Conservation (phyloP, 805 yeast genomes). For the Yamadazyma sp. region DNA sequence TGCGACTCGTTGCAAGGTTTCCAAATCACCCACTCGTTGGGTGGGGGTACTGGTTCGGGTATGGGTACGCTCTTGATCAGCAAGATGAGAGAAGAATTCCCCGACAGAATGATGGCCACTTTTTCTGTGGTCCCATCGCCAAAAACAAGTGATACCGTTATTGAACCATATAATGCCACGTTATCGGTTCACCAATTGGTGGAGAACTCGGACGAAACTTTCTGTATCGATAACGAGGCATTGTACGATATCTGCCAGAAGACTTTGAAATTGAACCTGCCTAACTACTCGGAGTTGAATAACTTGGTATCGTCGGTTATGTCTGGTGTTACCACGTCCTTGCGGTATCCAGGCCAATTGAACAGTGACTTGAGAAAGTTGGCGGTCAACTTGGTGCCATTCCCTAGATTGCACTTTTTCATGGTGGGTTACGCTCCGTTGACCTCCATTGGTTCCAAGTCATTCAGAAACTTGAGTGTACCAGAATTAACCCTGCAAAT, state of each 20-base stretch:
- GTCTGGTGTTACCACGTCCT: constrained; percentile 93
- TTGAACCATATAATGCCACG: constrained; percentile 93
- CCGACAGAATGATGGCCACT: constrained; percentile 95
- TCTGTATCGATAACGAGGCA: constrained; percentile 94
- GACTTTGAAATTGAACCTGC: constrained; percentile 78
- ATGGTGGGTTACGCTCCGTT: constrained; percentile 95
- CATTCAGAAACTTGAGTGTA: constrained; percentile 81
- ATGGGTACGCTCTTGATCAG: constrained; percentile 88
- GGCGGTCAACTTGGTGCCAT: constrained; percentile 92
- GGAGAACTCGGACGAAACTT: constrained; percentile 88
- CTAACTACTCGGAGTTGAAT: constrained; percentile 77
- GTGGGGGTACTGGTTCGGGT: constrained; percentile 95
- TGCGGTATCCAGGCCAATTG: constrained; percentile 93
- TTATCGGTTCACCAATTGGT: constrained; percentile 88
- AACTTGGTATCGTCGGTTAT: constrained; percentile 83
- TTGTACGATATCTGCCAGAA: constrained; percentile 85
- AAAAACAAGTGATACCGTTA: constrained; percentile 88
- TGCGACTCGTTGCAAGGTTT: constrained; percentile 93
- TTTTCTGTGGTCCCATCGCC: constrained; percentile 93
- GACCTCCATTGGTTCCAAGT: constrained; percentile 74
- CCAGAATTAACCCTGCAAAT: constrained; percentile 92
- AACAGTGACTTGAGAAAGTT: constrained; percentile 89
- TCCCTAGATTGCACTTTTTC: constrained; percentile 93
- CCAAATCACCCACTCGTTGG: constrained; percentile 65
- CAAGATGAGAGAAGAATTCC: constrained; percentile 86